Conservation (phyloP, 768 basidiomycete species). For the Xerocomus brunneocitrinus region DNA sequence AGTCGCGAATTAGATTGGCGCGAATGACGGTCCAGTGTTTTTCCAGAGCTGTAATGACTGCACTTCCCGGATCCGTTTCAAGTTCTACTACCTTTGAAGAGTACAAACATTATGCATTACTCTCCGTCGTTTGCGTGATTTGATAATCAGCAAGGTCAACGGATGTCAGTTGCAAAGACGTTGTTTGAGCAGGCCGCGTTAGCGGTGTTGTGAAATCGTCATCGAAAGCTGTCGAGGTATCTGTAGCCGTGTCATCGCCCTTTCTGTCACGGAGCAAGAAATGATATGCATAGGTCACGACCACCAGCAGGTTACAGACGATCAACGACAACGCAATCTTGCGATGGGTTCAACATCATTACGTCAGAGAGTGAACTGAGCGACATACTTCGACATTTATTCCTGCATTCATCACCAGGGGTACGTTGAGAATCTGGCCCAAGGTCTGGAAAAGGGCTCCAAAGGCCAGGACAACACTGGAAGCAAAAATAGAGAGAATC, state of each 20-base stretch:
- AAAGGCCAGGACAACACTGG: slow-evolving; percentile 14
- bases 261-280: background rate
- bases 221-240: background rate
- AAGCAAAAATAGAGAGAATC: slow-evolving; percentile 22
- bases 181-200: background rate
- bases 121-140: background rate
- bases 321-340: slow-evolving; percentile 16
- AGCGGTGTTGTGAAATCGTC: slow-evolving; percentile 17
- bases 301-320: slow-evolving; percentile 22
- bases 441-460: slow-evolving; percentile 14
- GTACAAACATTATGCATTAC: no score
- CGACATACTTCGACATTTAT: slow-evolving; percentile 18
- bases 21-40: no score
- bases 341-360: background rate
- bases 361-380: background rate
- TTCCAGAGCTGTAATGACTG: no score
- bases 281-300: slow-evolving; percentile 17
- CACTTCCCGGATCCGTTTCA: no score
- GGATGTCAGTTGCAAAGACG: slow-evolving; percentile 3
- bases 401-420: slow-evolving; percentile 3
- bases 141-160: slow-evolving; percentile 3
- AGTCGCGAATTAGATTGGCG: no score
- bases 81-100: no score
- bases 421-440: slow-evolving; percentile 9
- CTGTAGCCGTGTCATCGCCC: background rate